Evolutionary conservation across 2,329 filamentous ascomycete genomes (phyloP), one percentile per base, ranked within the genome.

Genomic region (Leptographium radiaticola): DNA sequence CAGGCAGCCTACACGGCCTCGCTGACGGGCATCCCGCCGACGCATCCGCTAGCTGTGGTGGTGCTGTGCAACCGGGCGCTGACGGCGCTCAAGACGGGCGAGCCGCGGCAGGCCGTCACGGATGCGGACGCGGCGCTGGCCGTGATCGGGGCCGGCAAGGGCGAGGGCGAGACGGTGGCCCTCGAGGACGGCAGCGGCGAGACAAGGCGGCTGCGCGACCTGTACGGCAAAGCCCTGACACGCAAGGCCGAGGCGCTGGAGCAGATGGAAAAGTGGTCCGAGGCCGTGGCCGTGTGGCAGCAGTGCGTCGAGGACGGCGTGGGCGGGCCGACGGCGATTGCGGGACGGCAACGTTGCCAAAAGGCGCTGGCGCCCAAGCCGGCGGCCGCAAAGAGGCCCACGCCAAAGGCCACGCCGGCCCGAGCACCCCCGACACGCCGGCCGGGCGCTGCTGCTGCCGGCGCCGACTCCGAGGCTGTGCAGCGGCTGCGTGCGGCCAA

Each of bases 211-310:
- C 95, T 98, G 87, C 86, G 81, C 58, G 90, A 95, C 18, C 87
- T 95, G 58, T 97, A 86, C 64, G 90, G 89, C 52, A 98, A 97
- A 68, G 91, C 91, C 0, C 72, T 97, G 34, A 91, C 87, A 70
- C 85, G 93, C 53, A 97, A 97, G 71, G 93, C 93, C 1, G 93
- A 98, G 69, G 93, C 89, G 1, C 75, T 97, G 9, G 93, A 98
- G 67, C 86, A 95, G 64, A 85, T 98, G 75, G 93, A 98, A 70
- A 88, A 86, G 65, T 98, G 91, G 91, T 70, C 72, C 3, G 91
- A 97, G 51, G 93, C 93, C 1, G 83, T 81, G 0, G 71, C 74
- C 2, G 82, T 87, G 0, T 98, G 93, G 93, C 82, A 84, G 62
- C 72, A 79, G 53, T 90, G 88, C 38, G 86, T 97, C 1, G 86